Base-by-base conservation (phyloP, 2,329 filamentous ascomycete species). In the Aureobasidium uvarum region DNA sequence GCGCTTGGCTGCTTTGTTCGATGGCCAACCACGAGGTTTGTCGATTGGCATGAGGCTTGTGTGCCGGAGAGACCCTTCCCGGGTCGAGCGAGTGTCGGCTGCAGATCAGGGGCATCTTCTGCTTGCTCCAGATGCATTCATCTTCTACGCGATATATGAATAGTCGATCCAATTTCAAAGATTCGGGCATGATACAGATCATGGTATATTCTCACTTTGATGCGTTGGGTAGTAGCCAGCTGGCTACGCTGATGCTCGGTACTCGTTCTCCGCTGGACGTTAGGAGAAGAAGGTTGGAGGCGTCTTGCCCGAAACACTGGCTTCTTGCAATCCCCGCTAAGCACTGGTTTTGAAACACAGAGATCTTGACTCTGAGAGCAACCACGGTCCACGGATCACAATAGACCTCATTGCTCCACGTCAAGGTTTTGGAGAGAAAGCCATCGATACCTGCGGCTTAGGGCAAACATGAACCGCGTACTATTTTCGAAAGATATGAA, bases 291-390 rank as follows among this genome's bases (percentile, higher is more conserved):
- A 39, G 45, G 58, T 62, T 62, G 45, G 31, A 50, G 58, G 58
- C 58, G 58, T 62, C 48, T 46, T 28, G 46, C 46, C 45, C 36
- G 58, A 62, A 62, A 62, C 58, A 36, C 36, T 62, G 45, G 58
- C 39, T 28, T 51, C 58, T 45, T n/a, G 20, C 41, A 48, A 41
- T n/a, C 43, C 25, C 28, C 43, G 56, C 46, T 51, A 36, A 51
- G 58, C 45, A 51, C 43, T 41, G n/a, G 45, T 50, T 51, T 41
- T 33, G 58, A 62, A 62, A 62, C 58, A 62, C 33, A 45, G 33
- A 36, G 41, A 20, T 41, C 5, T 45, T 46, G 23, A 51, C 14
- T 36, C 41, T 51, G 28, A 39, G 20, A n/a, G 25, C 58, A 39
- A 18, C 23, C 31, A 41, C 43, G 45, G 33, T 18, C 23, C 31